phyloP scores from a whole-genome alignment of 306 rosid genomes.

The Cicer judaicum region DNA sequence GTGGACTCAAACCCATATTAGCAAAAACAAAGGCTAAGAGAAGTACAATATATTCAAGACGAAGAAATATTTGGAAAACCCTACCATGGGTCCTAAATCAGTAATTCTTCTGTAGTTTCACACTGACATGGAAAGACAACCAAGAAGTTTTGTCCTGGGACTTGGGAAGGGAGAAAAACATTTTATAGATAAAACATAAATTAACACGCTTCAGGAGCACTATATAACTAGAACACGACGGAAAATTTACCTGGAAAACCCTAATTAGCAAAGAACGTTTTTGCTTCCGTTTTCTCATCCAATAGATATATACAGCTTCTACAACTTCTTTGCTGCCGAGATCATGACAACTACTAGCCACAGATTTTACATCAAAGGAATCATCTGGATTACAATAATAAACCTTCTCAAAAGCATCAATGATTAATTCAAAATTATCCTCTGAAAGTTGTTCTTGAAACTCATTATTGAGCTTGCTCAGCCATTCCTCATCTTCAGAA shows the following conservation, averaged over 20 bases:
- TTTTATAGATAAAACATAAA: neutral
- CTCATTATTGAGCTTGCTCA: conserved; percentile 58
- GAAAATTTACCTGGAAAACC: conserved; percentile 76
- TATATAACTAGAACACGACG: conserved; percentile 31
- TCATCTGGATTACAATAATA: conserved; percentile 60
- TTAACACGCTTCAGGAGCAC: neutral
- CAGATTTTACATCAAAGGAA: conserved; percentile 59
- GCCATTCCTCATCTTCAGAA: conserved; percentile 82
- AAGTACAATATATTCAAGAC: neutral
- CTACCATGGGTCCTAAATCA: neutral
- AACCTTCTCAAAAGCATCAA: conserved; percentile 80
- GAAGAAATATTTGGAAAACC: neutral
- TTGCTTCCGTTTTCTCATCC: conserved; percentile 79
- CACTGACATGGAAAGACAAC: conserved; percentile 30
- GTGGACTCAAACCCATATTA: conserved; percentile 1
- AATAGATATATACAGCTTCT: conserved; percentile 67
- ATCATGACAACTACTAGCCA: conserved; percentile 49
- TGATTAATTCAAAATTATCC: conserved; percentile 74
- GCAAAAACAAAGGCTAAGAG: neutral
- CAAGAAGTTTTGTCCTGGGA: neutral
- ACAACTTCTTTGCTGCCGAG: conserved; percentile 58
- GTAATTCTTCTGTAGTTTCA: neutral
- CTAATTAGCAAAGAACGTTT: conserved; percentile 57
- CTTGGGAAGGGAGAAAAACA: neutral
- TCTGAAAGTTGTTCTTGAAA: conserved; percentile 54